These are phyloP conservation scores for Ceratobasidium sp. DNA, from an alignment of 1,284 basidiomycete species.

Conservation along the genomic window DNA sequence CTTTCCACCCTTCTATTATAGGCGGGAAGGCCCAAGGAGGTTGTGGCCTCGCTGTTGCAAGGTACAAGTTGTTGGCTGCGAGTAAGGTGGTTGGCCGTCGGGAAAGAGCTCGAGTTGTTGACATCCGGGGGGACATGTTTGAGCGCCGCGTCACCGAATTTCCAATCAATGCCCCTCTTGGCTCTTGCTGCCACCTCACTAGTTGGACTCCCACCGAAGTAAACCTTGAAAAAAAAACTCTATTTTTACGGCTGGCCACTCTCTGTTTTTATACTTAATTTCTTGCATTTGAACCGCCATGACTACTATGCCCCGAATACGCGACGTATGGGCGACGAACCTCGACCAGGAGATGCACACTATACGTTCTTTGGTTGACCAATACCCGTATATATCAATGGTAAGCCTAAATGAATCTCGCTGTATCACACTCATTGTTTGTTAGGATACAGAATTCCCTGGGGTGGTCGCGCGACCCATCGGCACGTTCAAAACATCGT, in stretches of 20 bases:
- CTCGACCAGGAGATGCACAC: slow-evolving; percentile 91
- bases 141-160: slow-evolving; percentile 29
- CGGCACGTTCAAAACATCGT: slow-evolving; percentile 94
- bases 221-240: background rate
- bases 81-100: background rate
- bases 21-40: too few species aligned
- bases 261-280: background rate
- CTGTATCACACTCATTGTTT: slow-evolving; percentile 48
- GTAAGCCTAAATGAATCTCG: slow-evolving; percentile 59
- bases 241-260: too few species aligned
- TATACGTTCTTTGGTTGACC: slow-evolving; percentile 87
- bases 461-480: slow-evolving; percentile 98
- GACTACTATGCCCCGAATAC: slow-evolving; percentile 60
- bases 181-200: slow-evolving; percentile 2
- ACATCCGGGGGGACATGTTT: background rate
- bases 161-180: slow-evolving; percentile 1
- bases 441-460: slow-evolving; percentile 97
- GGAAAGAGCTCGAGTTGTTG: slow-evolving; percentile 10
- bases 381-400: slow-evolving; percentile 96
- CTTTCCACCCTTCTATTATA: too few species aligned
- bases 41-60: too few species aligned
- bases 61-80: too few species aligned
- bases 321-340: slow-evolving; percentile 95
- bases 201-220: background rate
- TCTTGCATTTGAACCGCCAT: background rate